Base-by-base conservation (phyloP, 108 stramenopile genomes). In the Epithemia pelagica region DNA sequence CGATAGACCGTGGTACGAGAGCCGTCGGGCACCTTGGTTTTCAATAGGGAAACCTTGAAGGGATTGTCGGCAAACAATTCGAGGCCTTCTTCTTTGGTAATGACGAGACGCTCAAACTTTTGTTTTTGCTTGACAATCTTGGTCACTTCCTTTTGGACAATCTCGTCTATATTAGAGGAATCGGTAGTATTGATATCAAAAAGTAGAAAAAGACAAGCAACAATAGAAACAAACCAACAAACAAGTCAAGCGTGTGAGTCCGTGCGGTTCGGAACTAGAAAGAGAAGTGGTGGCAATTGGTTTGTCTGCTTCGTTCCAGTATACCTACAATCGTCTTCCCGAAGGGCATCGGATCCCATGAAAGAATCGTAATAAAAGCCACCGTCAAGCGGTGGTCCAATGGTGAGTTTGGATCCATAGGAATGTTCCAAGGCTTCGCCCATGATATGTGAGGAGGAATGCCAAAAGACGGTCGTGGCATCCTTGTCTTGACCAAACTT, bases 351-450 rank as follows among this genome's bases (percentile, higher is more conserved):
- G 56, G 73, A 79, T 27, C 99, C 99, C 95, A 99, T 97, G 88
- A 94, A 99, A 54, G 93, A 90, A 85, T 99, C 99, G 70, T 99
- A 99, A 68, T 97, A 99, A 74, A 99, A 99, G 33, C 99, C 99
- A 27, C 88, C 88, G 25, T 88, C 83, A 31, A 97, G 65, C 24
- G 99, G 97, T 29, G 99, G 99, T 23, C 99, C 97, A 65, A 97
- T 93, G 54, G 97, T 98, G 54, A 99, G 78, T 65, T 95, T 89
- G 65, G 76, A 78, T 18, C 97, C 97, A 77, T 86, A 98, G 71
- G 90, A 68, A 64, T 88, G 90, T 78, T 99, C 99, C 70, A 99
- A 79, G 15, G 96, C 96, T 73, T 95, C 94, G 31, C 99, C 99
- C 74, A 99, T 73, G 62, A 98, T 89, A 80, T 99, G 99, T 0